Percentiles rank a stretch among this genome's conserved stretches.
These are phyloP conservation scores for Acanthamoeba lenticulata DNA, from an alignment of 208 protist species.

Conservation along the genomic window DNA sequence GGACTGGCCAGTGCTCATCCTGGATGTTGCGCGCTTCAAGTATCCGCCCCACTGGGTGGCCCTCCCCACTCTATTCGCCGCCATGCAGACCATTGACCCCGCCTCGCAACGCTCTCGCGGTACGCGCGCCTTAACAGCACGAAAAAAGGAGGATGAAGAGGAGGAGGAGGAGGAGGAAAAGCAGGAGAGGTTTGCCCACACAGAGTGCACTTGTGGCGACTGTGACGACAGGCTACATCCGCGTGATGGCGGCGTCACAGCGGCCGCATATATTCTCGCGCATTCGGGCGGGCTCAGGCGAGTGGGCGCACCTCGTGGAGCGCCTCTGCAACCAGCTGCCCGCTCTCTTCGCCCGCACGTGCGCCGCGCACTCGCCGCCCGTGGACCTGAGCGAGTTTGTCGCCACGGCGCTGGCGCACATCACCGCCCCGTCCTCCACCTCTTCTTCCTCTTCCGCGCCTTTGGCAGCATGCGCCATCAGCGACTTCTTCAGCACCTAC, in stretches of 20 bases:
- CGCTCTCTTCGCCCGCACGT: background rate
- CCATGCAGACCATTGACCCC: background rate
- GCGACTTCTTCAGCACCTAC: slow-evolving; percentile 30
- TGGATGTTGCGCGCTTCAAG: slow-evolving; percentile 88
- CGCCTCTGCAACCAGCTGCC: background rate
- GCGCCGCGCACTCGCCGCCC: background rate
- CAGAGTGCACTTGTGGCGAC: background rate
- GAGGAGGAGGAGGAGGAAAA: too few species aligned
- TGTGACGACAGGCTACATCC: background rate
- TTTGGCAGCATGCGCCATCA: background rate
- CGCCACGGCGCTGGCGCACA: background rate
- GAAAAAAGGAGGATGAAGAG: too few species aligned
- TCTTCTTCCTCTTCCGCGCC: background rate
- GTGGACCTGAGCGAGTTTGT: background rate
- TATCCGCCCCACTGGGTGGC: slow-evolving; percentile 87
- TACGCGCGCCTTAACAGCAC: background rate
- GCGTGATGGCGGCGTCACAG: background rate
- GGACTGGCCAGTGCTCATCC: slow-evolving; percentile 74
- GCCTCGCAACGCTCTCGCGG: background rate
- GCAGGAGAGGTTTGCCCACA: background rate
- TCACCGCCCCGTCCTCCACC: background rate
- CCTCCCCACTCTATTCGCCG: background rate
- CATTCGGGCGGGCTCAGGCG: background rate
- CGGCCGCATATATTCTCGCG: background rate
- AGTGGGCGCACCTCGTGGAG: background rate